A percentile compares a stretch with the other conserved stretches of the same genome.
These are phyloP conservation scores for Fusarium foetens DNA, from an alignment of 2,329 filamentous ascomycete genomes.

Conservation along the genomic window DNA sequence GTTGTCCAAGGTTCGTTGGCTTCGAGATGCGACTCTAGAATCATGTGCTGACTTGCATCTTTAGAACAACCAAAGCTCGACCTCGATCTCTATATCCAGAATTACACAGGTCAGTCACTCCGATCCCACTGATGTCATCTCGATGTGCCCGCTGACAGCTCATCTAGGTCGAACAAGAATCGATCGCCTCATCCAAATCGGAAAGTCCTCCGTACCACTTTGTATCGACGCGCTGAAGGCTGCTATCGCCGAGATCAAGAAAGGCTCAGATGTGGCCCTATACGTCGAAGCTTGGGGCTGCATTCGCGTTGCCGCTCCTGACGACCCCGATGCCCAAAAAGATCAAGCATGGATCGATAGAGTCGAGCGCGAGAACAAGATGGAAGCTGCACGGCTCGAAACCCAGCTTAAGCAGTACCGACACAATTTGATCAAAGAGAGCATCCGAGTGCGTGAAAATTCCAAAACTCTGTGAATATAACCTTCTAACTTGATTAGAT, in stretches of 20 bases:
- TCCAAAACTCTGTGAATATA: conserved; percentile 10
- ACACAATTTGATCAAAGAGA: conserved; percentile 97
- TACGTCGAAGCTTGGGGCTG: conserved; percentile 77
- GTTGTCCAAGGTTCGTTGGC: conserved; percentile 58
- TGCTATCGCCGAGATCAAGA: conserved; percentile 80
- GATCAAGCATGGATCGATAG: conserved; percentile 82
- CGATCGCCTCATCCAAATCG: conserved; percentile 84
- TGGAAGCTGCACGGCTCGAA: conserved; percentile 81
- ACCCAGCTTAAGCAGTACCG: conserved; percentile 90
- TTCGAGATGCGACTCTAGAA: background rate
- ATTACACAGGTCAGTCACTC: conserved; percentile 76
- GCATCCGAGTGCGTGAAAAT: conserved; percentile 73
- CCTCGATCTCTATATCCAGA: conserved; percentile 87
- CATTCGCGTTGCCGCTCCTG: conserved; percentile 70
- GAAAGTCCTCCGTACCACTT: conserved; percentile 78
- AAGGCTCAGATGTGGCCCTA: conserved; percentile 74
- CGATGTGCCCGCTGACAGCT: conserved; percentile 15
- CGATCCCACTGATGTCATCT: background rate
- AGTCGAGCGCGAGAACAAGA: conserved; percentile 72
- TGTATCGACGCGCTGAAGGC: conserved; percentile 82
- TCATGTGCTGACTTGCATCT: conserved; percentile 19
- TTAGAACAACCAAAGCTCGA: conserved; percentile 87
- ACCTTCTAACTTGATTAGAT: conserved; percentile 67
- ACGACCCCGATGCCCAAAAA: conserved; percentile 72
- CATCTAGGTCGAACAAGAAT: conserved; percentile 78